These are phyloP conservation scores for Annona squamosa DNA, from an alignment of 164 flowering plant genomes.

Conservation along the genomic window DNA sequence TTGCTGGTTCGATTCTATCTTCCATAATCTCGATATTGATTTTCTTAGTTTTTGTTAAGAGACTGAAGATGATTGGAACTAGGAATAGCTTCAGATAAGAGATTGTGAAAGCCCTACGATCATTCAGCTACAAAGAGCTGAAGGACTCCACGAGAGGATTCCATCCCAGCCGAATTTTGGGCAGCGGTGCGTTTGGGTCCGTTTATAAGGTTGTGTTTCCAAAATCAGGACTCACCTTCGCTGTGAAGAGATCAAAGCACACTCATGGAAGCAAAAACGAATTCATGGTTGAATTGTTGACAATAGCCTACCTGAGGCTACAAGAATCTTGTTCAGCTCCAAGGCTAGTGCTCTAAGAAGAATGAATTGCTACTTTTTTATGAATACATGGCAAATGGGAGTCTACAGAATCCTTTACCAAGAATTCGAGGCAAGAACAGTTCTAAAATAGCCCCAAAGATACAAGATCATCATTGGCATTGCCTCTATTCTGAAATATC, in stretches of 20 bases:
- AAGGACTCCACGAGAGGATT: slow-evolving; percentile 28
- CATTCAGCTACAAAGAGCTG: slow-evolving; percentile 57
- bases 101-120: slow-evolving; percentile 52
- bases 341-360: slow-evolving; percentile 92
- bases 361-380: slow-evolving; percentile 80
- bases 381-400: slow-evolving; percentile 85
- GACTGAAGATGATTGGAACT: slow-evolving; percentile 27
- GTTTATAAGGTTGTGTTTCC: slow-evolving; percentile 23
- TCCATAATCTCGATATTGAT: slow-evolving; percentile 32
- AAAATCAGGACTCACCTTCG: slow-evolving; percentile 15
- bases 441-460: slow-evolving; percentile 53
- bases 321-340: slow-evolving; percentile 77
- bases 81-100: slow-evolving; percentile 41
- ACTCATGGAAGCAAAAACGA: slow-evolving; percentile 67
- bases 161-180: slow-evolving; percentile 21
- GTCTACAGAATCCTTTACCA: slow-evolving; percentile 57
- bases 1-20: slow-evolving; percentile 38
- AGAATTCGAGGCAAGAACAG: slow-evolving; percentile 24
- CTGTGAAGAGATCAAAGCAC: slow-evolving; percentile 39
- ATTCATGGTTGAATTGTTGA: slow-evolving; percentile 64
- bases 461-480: slow-evolving; percentile 62
- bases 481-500: slow-evolving; percentile 67
- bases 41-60: slow-evolving; percentile 51
- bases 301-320: slow-evolving; percentile 83
- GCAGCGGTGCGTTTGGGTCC: slow-evolving; percentile 27